Evolutionary conservation across 352 stramenopile species (phyloP).

Genomic region (Phytophthora fragariaefolia): DNA sequence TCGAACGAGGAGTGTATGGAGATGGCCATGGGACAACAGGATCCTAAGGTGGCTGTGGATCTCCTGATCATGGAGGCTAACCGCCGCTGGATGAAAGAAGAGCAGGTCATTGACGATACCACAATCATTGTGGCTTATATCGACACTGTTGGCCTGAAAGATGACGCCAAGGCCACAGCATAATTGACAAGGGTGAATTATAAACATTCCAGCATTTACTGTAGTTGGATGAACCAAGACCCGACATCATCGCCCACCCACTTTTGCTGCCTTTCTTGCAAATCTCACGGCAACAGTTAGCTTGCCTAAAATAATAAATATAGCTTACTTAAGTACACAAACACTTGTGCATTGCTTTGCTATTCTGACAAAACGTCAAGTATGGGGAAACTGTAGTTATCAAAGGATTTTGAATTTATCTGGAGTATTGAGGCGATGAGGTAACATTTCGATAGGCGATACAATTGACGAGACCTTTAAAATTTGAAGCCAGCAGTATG

Average conservation of each 20-base stretch:
- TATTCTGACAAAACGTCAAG: too few relatives aligned
- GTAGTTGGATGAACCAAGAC: conserved; percentile 9
- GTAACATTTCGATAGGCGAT: background rate
- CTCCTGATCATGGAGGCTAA: conserved; percentile 96
- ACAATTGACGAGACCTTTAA: background rate
- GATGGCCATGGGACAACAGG: conserved; percentile 77
- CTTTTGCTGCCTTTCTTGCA: conserved; percentile 24
- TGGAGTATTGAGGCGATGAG: background rate
- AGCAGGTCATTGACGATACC: conserved; percentile 99
- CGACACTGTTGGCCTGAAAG: conserved; percentile 46
- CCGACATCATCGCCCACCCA: conserved; percentile 6
- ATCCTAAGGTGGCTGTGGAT: conserved; percentile 90
- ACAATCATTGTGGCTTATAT: conserved; percentile 98
- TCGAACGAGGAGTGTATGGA: conserved; percentile 95
- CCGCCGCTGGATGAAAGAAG: conserved; percentile 98
- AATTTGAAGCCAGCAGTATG: too few relatives aligned
- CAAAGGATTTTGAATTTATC: background rate
- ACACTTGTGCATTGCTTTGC: background rate
- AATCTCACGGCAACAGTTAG: conserved; percentile 1
- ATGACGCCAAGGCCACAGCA: conserved; percentile 3
- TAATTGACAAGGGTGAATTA: conserved; percentile 14
- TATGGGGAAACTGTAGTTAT: too few relatives aligned
- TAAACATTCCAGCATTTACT: conserved; percentile 15
- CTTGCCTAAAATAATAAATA: conserved; percentile 17
- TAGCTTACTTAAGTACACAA: too few relatives aligned